Evolutionary conservation across 352 stramenopile genomes (phyloP).

Genomic region (Pythium volutum): DNA sequence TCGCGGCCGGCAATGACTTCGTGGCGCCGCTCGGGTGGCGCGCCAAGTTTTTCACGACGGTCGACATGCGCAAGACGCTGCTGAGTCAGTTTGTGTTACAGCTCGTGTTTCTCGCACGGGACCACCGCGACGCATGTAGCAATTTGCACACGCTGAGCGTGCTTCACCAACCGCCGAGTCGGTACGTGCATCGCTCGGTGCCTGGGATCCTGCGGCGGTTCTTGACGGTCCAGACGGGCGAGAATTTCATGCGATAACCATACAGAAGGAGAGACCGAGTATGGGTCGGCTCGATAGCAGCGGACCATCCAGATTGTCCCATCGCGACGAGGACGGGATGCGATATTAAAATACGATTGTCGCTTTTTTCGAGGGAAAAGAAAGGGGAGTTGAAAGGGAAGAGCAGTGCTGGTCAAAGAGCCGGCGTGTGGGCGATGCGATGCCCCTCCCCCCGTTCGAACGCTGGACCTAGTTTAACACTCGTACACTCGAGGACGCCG

Average conservation of each 20-base stretch:
- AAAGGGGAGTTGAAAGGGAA: no score
- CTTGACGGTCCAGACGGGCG: slow-evolving; percentile 25
- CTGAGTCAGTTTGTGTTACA: slow-evolving; percentile 26
- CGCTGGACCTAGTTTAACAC: no score
- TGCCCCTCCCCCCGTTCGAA: no score
- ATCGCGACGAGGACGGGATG: not conserved
- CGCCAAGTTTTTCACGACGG: slow-evolving; percentile 23
- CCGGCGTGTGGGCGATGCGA: no score
- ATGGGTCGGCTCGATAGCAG: no score
- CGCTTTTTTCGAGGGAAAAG: no score
- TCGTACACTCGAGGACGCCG: no score
- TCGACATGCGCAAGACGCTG: slow-evolving; percentile 25
- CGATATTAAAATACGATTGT: no score
- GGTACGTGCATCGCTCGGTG: slow-evolving; percentile 15
- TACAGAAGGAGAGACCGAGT: not conserved
- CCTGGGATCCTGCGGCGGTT: slow-evolving; percentile 23
- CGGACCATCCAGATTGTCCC: not conserved
- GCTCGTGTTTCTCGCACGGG: slow-evolving; percentile 21
- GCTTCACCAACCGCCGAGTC: slow-evolving; percentile 4
- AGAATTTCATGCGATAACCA: slow-evolving; percentile 24
- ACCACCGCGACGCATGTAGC: slow-evolving; percentile 16
- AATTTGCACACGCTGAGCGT: slow-evolving; percentile 9
- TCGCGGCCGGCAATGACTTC: slow-evolving; percentile 24
- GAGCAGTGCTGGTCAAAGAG: no score
- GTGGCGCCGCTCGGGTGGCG: slow-evolving; percentile 13